These are phyloP conservation scores for Coemansia sp. DNA, from an alignment of 192 early-diverging fungal species.

Conservation along the genomic window DNA sequence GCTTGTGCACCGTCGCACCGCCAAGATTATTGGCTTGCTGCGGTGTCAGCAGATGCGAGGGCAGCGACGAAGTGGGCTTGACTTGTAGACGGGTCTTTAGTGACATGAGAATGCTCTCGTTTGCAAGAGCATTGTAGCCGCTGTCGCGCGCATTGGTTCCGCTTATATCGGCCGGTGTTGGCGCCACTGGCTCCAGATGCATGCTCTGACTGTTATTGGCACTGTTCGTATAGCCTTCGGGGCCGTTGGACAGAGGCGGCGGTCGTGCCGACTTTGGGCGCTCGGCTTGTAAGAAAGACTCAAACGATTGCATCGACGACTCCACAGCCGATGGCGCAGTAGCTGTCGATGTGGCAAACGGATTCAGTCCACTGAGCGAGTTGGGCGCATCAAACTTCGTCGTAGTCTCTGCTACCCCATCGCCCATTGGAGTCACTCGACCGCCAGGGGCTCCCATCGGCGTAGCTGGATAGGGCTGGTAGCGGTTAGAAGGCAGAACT, in stretches of 20 bases:
- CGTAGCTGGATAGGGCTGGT: constrained; percentile 37
- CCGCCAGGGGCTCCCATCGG: not conserved
- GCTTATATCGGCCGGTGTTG: constrained; percentile 2
- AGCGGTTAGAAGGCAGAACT: constrained; percentile 31
- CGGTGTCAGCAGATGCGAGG: constrained; percentile 30
- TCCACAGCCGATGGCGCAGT: not conserved
- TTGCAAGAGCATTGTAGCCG: not conserved
- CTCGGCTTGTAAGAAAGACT: constrained; percentile 1
- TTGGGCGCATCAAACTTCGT: constrained; percentile 1
- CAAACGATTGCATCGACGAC: not conserved
- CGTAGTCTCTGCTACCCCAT: not conserved
- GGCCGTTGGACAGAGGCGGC: not conserved
- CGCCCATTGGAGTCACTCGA: constrained; percentile 1
- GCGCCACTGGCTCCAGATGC: not conserved
- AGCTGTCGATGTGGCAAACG: constrained; percentile 5
- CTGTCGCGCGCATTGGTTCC: not conserved
- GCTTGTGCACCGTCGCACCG: constrained; percentile 14
- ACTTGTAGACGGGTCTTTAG: constrained; percentile 25
- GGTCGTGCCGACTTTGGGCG: not conserved
- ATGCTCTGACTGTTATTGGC: not conserved
- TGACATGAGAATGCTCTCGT: constrained; percentile 7
- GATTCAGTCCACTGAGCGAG: constrained; percentile 8
- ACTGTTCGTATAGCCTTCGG: not conserved
- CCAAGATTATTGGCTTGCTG: not conserved
- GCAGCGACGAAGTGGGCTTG: constrained; percentile 41